Evolutionary conservation across 2,329 filamentous ascomycete genomes (phyloP), one percentile per base, ranked within the genome.

Genomic region (Drechmeria coniospora): DNA sequence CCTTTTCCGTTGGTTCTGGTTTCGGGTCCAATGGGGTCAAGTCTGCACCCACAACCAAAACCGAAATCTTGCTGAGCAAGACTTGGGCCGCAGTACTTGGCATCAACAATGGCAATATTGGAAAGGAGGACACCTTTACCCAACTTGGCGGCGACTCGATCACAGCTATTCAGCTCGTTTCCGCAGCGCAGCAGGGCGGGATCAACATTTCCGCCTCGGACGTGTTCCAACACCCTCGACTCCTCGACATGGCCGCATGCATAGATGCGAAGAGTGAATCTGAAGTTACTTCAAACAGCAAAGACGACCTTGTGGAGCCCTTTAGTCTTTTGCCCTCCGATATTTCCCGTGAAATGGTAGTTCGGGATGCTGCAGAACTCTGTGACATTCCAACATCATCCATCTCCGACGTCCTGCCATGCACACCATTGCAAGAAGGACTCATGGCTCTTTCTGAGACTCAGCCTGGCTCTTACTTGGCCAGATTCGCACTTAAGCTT

Each of bases 11-110:
- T 3, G 14, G n/a, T 6, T 8, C 7, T 4, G 15, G 12, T 19
- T 12, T 19, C 19, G 18, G 8, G 3, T 7, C 8, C 15, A 15
- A 11, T n/a, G 13, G 13, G 6, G 19, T 15, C 25, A 27, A 27
- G 5, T n/a, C 18, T 5, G 13, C 25, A 13, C 25, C 25, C 11
- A 8, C 20, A 5, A 27, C 25, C 21, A 13, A 13, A 6, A 27
- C 20, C 5, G 21, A 24, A 5, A 11, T 13, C 4, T n/a, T 11
- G 7, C 6, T 30, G 12, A 15, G 17, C 1, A 37, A 44, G 6
- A 42, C 61, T 15, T 69, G 65, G 62, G 47, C 54, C 11, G 46
- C 46, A 3, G 51, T 63, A 3, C 43, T 67, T 12, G 41, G 36
- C 4, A 43, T 62, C 1, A 32, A 43, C 1, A 43, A 55, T 21